A percentile compares a stretch with the other conserved stretches of the same genome.
These are phyloP conservation scores for Clavaria fumosa DNA, from an alignment of 768 basidiomycete genomes.

Conservation along the genomic window DNA sequence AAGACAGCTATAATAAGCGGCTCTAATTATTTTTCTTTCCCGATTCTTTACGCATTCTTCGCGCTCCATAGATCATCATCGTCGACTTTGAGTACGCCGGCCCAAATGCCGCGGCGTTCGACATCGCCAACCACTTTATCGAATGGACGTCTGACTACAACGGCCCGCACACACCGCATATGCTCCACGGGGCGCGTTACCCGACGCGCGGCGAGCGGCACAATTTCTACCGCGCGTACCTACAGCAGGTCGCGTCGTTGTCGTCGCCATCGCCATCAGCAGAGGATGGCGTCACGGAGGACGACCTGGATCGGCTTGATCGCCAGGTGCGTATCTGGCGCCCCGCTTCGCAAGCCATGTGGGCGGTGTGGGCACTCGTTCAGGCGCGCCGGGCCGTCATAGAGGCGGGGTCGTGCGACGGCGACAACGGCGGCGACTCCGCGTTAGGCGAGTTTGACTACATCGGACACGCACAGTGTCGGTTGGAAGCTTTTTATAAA, in stretches of 20 bases:
- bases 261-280: slow-evolving; percentile 16
- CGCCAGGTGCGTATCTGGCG: slow-evolving; percentile 77
- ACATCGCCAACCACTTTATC: slow-evolving; percentile 94
- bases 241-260: slow-evolving; percentile 32
- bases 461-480: slow-evolving; percentile 59
- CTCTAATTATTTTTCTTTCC: slow-evolving; percentile 6
- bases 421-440: no score
- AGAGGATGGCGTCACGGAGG: slow-evolving; percentile 23
- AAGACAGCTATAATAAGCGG: slow-evolving; percentile 7
- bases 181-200: slow-evolving; percentile 48
- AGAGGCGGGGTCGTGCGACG: slow-evolving; percentile 30
- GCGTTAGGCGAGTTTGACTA: slow-evolving; percentile 94
- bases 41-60: slow-evolving; percentile 3
- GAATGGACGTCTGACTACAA: slow-evolving; percentile 96
- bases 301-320: slow-evolving; percentile 46
- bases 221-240: slow-evolving; percentile 79
- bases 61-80: slow-evolving; percentile 58
- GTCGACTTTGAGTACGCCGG: slow-evolving; percentile 97
- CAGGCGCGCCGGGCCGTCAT: slow-evolving; percentile 71
- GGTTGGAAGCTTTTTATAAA: slow-evolving; percentile 47
- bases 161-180: slow-evolving; percentile 40
- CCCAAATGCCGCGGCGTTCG: slow-evolving; percentile 84
- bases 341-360: slow-evolving; percentile 80
- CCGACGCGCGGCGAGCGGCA: slow-evolving; percentile 57
- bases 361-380: slow-evolving; percentile 91